These are phyloP conservation scores for Solanum piurae DNA, from an alignment of 257 asterid species.

Conservation along the genomic window DNA sequence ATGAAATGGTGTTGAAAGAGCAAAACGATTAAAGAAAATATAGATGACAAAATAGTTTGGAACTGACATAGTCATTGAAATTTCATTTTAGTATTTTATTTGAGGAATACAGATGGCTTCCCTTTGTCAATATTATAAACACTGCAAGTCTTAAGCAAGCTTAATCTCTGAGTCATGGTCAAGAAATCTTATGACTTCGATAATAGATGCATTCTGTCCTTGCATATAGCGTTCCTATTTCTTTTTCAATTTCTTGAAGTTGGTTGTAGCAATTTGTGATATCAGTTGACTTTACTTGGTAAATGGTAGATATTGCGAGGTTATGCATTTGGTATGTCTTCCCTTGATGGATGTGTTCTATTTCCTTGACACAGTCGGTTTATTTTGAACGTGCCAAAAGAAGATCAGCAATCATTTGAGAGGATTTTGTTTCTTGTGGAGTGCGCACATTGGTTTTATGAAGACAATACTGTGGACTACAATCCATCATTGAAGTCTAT, in stretches of 20 bases:
- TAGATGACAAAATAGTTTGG: background rate
- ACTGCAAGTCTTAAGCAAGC: background rate
- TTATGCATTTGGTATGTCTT: background rate
- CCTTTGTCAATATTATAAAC: background rate
- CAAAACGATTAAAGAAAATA: background rate
- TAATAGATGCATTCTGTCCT: background rate
- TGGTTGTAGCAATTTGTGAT: background rate
- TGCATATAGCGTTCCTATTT: background rate
- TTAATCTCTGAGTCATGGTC: background rate
- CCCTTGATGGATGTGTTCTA: background rate
- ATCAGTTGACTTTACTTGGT: background rate
- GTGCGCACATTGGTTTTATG: conserved; percentile 96
- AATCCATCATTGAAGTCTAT: conserved; percentile 90
- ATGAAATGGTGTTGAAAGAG: background rate
- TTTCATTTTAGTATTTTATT: background rate
- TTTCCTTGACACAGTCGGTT: conserved; percentile 63
- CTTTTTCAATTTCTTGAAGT: background rate
- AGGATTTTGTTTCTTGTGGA: conserved; percentile 97
- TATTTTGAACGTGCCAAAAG: conserved; percentile 94
- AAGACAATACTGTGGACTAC: conserved; percentile 88
- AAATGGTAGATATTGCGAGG: background rate
- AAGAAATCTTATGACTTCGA: background rate
- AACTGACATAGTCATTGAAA: background rate
- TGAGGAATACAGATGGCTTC: background rate
- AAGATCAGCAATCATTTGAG: conserved; percentile 95